A percentile compares a stretch with the other conserved stretches of the same genome.
Evolutionary conservation across 179 eudicot genomes (phyloP).

Genomic region (Vitellaria paradoxa): DNA sequence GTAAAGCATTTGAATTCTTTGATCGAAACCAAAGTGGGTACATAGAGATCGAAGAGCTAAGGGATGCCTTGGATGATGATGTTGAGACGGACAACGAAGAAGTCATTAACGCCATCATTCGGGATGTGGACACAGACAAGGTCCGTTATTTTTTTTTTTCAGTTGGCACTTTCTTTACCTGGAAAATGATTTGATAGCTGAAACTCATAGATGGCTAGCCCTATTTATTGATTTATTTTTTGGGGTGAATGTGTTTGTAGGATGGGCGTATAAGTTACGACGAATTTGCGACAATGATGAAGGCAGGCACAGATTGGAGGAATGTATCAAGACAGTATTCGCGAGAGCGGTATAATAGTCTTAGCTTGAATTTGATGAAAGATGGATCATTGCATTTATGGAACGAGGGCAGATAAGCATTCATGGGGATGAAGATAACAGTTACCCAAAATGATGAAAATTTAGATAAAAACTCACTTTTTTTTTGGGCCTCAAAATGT

Average conservation of each 20-base stretch:
- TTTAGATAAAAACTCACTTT: too few relatives aligned
- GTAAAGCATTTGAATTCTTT: slow-evolving; percentile 67
- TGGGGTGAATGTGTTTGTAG: slow-evolving; percentile 28
- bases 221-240: background rate
- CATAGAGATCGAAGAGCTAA: slow-evolving; percentile 77
- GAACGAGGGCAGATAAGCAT: slow-evolving; percentile 24
- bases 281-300: slow-evolving; percentile 85
- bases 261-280: slow-evolving; percentile 74
- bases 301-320: slow-evolving; percentile 93
- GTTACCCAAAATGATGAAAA: too few relatives aligned
- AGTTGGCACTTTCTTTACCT: too few relatives aligned
- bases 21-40: slow-evolving; percentile 62
- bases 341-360: slow-evolving; percentile 55
- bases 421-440: too few relatives aligned
- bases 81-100: slow-evolving; percentile 62
- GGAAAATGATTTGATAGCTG: too few relatives aligned
- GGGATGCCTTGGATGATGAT: slow-evolving; percentile 66
- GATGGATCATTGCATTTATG: slow-evolving; percentile 47
- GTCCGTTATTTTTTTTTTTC: slow-evolving; percentile 24
- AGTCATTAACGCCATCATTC: slow-evolving; percentile 73
- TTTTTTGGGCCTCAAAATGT: too few relatives aligned
- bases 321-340: slow-evolving; percentile 79
- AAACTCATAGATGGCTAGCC: too few relatives aligned
- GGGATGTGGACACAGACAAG: slow-evolving; percentile 93
- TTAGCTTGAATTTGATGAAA: slow-evolving; percentile 54